A percentile compares a stretch with the other conserved stretches of the same genome.
Conservation (phyloP, 495 filamentous ascomycete genomes). For the Xylaria scruposa region DNA sequence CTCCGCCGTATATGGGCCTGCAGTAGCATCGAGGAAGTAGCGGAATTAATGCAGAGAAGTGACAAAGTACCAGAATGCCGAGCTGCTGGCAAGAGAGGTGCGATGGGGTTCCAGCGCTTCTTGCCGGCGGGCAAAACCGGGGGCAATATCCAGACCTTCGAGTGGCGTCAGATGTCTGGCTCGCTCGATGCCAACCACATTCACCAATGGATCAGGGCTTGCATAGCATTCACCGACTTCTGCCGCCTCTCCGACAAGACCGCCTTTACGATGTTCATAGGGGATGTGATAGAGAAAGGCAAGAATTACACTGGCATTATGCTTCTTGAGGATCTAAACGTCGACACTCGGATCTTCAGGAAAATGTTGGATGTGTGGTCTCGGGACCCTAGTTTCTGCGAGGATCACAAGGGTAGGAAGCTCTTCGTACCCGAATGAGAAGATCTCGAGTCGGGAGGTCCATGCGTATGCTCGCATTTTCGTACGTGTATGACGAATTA, state of each 20-base stretch:
- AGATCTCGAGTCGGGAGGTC: not conserved
- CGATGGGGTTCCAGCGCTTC: conserved; percentile 30
- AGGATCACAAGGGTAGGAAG: not conserved
- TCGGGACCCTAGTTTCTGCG: not conserved
- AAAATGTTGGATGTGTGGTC: not conserved
- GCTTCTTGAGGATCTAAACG: not conserved
- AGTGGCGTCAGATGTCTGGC: conserved; percentile 38
- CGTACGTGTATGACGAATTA: not conserved
- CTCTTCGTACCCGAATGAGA: conserved; percentile 2
- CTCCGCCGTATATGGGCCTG: conserved; percentile 33
- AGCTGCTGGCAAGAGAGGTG: conserved; percentile 2
- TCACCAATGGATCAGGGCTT: conserved; percentile 31
- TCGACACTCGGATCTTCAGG: conserved; percentile 13
- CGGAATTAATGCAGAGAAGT: conserved; percentile 20
- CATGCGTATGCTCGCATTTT: not conserved
- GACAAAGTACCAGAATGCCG: not conserved
- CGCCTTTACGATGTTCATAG: not conserved
- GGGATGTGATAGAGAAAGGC: not conserved
- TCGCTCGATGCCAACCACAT: conserved; percentile 33
- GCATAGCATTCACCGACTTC: conserved; percentile 31
- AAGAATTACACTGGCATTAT: not conserved
- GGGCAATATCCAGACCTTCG: conserved; percentile 36
- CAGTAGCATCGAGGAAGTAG: conserved; percentile 24
- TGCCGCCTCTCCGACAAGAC: conserved; percentile 28
- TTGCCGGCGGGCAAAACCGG: conserved; percentile 17